These are phyloP conservation scores for Agrocybe praecox DNA, from an alignment of 768 basidiomycete species.

Conservation along the genomic window DNA sequence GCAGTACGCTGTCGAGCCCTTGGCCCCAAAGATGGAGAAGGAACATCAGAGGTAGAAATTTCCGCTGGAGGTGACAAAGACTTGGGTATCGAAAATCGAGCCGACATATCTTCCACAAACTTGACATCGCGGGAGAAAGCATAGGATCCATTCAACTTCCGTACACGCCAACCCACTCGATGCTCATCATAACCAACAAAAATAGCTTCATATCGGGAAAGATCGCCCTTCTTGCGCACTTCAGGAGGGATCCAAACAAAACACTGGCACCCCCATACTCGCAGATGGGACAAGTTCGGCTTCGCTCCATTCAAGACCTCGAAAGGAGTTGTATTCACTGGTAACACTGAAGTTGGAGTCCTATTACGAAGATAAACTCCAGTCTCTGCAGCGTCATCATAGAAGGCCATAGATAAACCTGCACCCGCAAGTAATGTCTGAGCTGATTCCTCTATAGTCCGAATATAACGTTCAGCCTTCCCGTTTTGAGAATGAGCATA, in stretches of 20 bases:
- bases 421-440: conserved; percentile 6
- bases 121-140: conserved; percentile 25
- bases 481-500: conserved; percentile 15
- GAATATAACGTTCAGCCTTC: conserved; percentile 7
- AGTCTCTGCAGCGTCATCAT: conserved; percentile 20
- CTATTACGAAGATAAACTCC: conserved; percentile 19
- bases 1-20: background rate
- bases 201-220: conserved; percentile 16
- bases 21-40: background rate
- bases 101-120: conserved; percentile 15
- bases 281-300: conserved; percentile 26
- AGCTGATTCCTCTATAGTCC: conserved; percentile 6
- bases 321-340: conserved; percentile 14
- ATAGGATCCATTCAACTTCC: conserved; percentile 16
- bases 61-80: background rate
- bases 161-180: conserved; percentile 17
- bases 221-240: conserved; percentile 13
- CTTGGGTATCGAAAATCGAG: conserved; percentile 2
- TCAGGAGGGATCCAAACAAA: conserved; percentile 18
- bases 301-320: conserved; percentile 16
- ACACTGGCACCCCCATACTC: conserved; percentile 29
- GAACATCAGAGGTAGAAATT: background rate
- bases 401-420: conserved; percentile 20
- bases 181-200: conserved; percentile 18
- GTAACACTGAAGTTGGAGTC: conserved; percentile 20